Evolutionary conservation across 2,329 filamentous ascomycete species (phyloP).

Genomic region (Fusarium sp.): DNA sequence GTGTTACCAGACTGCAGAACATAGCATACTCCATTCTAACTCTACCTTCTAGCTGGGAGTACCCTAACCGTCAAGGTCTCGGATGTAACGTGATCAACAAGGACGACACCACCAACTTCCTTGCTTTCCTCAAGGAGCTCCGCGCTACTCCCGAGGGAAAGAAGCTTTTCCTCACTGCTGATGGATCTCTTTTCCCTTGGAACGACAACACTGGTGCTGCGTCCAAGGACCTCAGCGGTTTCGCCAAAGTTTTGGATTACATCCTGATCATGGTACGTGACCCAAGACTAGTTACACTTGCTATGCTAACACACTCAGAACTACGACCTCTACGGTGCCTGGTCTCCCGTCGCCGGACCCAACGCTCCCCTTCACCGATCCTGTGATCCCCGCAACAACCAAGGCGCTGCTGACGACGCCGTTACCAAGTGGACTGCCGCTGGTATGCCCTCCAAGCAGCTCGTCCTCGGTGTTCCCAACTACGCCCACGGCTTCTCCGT

Average conservation of each 20-base stretch:
- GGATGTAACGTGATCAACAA: conserved; percentile 43
- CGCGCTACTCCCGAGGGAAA: conserved; percentile 33
- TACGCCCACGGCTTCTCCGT: conserved; percentile 41
- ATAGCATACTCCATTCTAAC: no score
- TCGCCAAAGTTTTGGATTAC: conserved; percentile 39
- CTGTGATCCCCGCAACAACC: conserved; percentile 37
- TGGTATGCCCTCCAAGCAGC: conserved; percentile 31
- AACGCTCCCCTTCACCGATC: conserved; percentile 24
- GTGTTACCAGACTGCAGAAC: no score
- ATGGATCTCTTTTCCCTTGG: conserved; percentile 39
- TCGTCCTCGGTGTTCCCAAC: conserved; percentile 38
- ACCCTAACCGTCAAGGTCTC: conserved; percentile 42
- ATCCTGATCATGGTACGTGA: conserved; percentile 41
- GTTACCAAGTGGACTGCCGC: conserved; percentile 29
- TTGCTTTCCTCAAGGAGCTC: conserved; percentile 37
- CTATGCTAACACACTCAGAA: conserved; percentile 2
- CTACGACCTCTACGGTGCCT: conserved; percentile 41
- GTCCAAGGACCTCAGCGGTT: conserved; percentile 32
- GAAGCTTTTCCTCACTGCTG: conserved; percentile 32
- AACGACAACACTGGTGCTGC: conserved; percentile 26
- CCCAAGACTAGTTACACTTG: accelerated
- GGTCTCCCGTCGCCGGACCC: conserved; percentile 34
- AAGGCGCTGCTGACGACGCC: conserved; percentile 29
- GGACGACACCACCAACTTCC: conserved; percentile 38
- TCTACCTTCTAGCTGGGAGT: no score